Percentiles rank a stretch among this genome's conserved stretches.
Conservation (phyloP, 768 basidiomycete genomes). For the Trametes punicea region DNA sequence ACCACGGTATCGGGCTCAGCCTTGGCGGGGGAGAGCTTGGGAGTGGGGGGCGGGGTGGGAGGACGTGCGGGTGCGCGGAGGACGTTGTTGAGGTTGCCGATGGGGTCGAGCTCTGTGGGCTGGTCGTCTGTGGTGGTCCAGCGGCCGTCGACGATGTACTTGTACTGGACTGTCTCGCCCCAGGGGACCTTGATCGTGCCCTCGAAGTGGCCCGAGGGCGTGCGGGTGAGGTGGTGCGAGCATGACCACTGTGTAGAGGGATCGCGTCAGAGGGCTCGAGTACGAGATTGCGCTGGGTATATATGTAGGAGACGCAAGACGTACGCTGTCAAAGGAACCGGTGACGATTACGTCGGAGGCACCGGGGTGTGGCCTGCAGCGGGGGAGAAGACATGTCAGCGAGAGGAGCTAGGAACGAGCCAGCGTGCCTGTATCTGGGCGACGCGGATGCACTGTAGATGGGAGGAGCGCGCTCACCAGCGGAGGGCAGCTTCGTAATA, state of each 20-base stretch:
- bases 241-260: constrained; percentile 50
- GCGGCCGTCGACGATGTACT: constrained; percentile 74
- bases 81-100: constrained; percentile 72
- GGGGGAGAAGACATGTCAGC: background rate
- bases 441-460: constrained; percentile 2
- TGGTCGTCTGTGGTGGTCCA: constrained; percentile 56
- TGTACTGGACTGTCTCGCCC: constrained; percentile 64
- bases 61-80: constrained; percentile 51
- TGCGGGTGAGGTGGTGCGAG: constrained; percentile 52
- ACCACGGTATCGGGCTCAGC: constrained; percentile 3
- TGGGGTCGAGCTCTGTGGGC: constrained; percentile 57
- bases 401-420: no score
- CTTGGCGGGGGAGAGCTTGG: constrained; percentile 6
- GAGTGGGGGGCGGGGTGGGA: constrained; percentile 6
- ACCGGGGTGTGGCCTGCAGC: constrained; percentile 58
- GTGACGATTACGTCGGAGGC: constrained; percentile 63
- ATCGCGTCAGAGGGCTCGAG: constrained; percentile 6
- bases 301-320: constrained; percentile 2
- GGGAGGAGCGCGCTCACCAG: constrained; percentile 13
- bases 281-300: background rate
- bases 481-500: constrained; percentile 25
- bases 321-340: constrained; percentile 75
- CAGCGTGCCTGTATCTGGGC: background rate
- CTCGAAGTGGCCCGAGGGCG: constrained; percentile 48
- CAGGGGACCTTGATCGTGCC: constrained; percentile 55